Evolutionary conservation across 768 basidiomycete genomes (phyloP), one percentile per base, ranked within the genome.

Genomic region (Suillus subaureus): DNA sequence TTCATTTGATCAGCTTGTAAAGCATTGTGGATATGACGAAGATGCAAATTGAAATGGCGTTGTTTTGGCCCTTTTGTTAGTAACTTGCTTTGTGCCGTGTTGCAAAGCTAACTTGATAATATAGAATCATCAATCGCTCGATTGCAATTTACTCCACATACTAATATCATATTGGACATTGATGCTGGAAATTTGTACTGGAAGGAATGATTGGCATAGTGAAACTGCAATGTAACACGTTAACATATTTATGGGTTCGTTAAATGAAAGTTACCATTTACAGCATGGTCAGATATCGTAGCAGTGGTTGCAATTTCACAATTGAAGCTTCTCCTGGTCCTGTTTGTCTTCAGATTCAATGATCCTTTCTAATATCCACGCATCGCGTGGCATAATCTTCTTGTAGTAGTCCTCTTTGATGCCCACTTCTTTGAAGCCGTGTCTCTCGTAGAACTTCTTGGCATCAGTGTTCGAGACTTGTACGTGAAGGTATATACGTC

Each of bases 321-420:
- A 42, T 60, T 42, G 6, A 42, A 40, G 39, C 26, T 28, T 42
- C 58, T 42, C 58, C 58, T 60, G 58, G 40, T 28, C 28, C 26
- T 60, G 40, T 28, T 60, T 60, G 58, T 42, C 58, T 13, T 60
- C 58, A 28, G 58, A 60, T 57, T 78, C 68, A 66, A 89, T 78
- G 60, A 72, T 74, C 74, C 85, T 87, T 79, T 96, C 91, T 61
- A 96, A 83, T 66, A 96, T 81, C 94, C 94, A 96, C 26, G 94
- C 94, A 72, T 90, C 91, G 68, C 85, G 86, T 31, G 94, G 94
- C 35, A 78, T 81, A 64, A 96, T 92, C 76, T 93, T 96, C 79
- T 93, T 94, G 86, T 96, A 96, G 78, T 96, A 96, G 67, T 87
- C 83, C 71, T 89, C 80, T 62, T 90, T 86, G 37, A 90, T 68